Base-by-base conservation (phyloP, 352 stramenopile species). In the Phytophthora nicotianae region DNA sequence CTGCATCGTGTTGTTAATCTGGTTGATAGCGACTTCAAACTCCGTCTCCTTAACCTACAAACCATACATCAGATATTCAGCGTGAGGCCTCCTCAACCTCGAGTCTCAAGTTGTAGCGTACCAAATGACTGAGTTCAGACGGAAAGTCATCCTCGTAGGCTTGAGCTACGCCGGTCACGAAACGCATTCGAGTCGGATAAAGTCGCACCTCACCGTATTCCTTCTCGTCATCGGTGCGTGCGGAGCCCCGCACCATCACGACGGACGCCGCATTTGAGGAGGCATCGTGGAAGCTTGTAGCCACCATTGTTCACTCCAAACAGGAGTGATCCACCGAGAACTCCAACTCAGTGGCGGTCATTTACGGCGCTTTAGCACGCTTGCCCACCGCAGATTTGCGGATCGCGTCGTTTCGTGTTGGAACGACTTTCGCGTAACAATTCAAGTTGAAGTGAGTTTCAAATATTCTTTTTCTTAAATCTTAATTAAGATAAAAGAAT, bases 1-100 rank as follows among this genome's bases (percentile, higher is more conserved):
- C 62, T 84, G 77, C 58, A 92, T 73, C 23, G 83, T 92, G 72
- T 90, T 90, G 81, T 92, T 92, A 70, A 92, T 88, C 74, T 92
- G 79, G 65, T 90, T 90, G 65, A 92, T 88, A 27, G 83, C 83
- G 14, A 79, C 74, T 46, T 79, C 70, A 48, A 92, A 92, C 37
- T 92, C 80, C 20, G 75, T 62, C 24, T 84, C 65, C 38, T 81
- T 73, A 23, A 88, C 69, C 65, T 83, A 46, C 13, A 24, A 21
- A 42, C 10, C 32, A 38, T 1, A n/a, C 1, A 32, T 47, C 3
- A 40, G 20, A 40, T 11, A 23, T 8, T 54, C 21, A 24, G 24
- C 6, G 8, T 27, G 11, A 7, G 13, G 32, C 17, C n/a, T 23
- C 5, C 42, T 3, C 14, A 40, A 19, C 26, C 10, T 4, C 10